Evolutionary conservation across 78 protist genomes (phyloP), one percentile per base, ranked within the genome.

Genomic region (Dictyostelium brefeldianum): DNA sequence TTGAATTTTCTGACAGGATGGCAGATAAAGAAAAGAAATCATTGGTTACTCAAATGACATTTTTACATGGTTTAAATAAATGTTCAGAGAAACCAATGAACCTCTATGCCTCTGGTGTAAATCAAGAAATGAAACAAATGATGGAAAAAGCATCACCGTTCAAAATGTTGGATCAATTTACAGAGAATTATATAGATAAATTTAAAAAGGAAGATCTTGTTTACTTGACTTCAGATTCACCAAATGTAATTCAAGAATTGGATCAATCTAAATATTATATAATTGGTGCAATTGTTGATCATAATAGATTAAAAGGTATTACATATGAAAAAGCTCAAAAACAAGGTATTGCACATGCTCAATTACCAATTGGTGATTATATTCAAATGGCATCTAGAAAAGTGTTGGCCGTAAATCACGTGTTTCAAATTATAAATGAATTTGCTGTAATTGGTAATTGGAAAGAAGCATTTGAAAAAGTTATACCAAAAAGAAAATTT

Each of bases 241-340:
- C 94, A 29, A 78, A 94, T 48, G 81, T 51, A 5, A 17, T 96
- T 7, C n/a, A 46, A 14, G 36, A 17, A 11, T 46, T 96, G 14
- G 98, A 96, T 20, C 89, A 81, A 22, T 65, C 53, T 6, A 64
- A 50, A 12, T 92, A 87, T 36, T 96, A 96, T 64, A 80, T 96
- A 20, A 92, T 96, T 17, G 98, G 98, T 20, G 96, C 95, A 1
- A 25, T 96, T 47, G 97, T 96, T 18, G 98, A 96, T 80, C 97
- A 95, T 81, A 96, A 96, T 73, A 22, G 89, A 14, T 46, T 73
- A 70, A 96, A 96, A 89, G 95, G 95, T 46, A 47, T 78, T 36
- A 73, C 95, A 4, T 83, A 65, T 31, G 57, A 71, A 1, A 78
- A 56, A 8, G 97, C 97, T 14, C 18, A 5, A 17, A 87, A 43